phyloP scores from a whole-genome alignment of 2,329 filamentous ascomycete species.

The Raffaelea ambrosiae region DNA sequence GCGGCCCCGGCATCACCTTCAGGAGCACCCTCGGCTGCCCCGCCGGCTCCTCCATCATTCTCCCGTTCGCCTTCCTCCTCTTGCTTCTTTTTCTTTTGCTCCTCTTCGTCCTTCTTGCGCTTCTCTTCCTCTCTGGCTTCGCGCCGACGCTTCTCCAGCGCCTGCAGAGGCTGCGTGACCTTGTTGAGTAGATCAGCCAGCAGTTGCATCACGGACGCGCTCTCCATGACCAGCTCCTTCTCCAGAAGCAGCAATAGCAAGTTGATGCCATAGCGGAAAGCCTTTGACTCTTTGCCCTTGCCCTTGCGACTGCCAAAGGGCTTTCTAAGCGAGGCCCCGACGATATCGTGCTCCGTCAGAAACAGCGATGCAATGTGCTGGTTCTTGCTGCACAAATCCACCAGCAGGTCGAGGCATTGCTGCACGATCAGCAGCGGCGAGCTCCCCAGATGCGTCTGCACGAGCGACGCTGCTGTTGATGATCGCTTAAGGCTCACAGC shows the following conservation, averaged over 20 bases:
- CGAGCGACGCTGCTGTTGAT: conserved; percentile 7
- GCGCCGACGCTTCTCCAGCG: conserved; percentile 74
- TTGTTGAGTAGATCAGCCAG: conserved; percentile 79
- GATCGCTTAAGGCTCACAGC: conserved; percentile 15
- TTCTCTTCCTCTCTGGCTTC: conserved; percentile 52
- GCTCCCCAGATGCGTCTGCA: conserved; percentile 67
- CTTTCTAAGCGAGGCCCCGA: conserved; percentile 66
- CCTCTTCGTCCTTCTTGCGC: conserved; percentile 28
- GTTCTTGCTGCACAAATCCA: conserved; percentile 76
- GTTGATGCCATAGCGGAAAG: conserved; percentile 85
- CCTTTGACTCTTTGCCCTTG: conserved; percentile 77
- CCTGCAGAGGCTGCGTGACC: conserved; percentile 78
- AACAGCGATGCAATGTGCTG: conserved; percentile 85
- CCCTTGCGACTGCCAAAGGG: conserved; percentile 70
- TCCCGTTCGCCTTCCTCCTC: conserved; percentile 11
- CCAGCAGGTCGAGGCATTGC: conserved; percentile 81
- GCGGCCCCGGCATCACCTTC: conserved; percentile 1
- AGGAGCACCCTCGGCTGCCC: conserved; percentile 12
- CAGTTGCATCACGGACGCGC: conserved; percentile 91
- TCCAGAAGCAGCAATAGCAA: conserved; percentile 81
- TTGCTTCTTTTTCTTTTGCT: conserved; percentile 35
- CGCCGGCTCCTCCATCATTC: conserved; percentile 7
- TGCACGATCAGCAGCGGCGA: conserved; percentile 93
- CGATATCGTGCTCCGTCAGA: conserved; percentile 81
- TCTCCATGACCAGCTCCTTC: conserved; percentile 93